phyloP scores from a whole-genome alignment of 1,284 basidiomycete genomes.

The Cutaneotrichosporon mucoides region DNA sequence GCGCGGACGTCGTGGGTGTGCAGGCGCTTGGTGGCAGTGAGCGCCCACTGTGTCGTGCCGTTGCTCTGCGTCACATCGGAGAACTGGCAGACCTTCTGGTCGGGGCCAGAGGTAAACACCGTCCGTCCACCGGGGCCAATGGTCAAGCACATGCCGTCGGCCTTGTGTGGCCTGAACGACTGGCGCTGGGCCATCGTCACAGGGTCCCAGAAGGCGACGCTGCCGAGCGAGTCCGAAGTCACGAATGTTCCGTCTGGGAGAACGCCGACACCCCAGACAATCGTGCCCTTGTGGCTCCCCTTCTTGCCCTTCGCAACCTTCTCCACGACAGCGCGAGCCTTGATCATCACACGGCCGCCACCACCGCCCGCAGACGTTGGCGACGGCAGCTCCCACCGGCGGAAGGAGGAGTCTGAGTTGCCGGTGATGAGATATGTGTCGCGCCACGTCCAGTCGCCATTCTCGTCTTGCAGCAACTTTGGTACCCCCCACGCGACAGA shows the following conservation, averaged over 20 bases:
- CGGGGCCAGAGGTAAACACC: constrained; percentile 89
- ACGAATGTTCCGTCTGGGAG: constrained; percentile 86
- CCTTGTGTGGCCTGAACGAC: constrained; percentile 80
- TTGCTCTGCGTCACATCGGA: constrained; percentile 58
- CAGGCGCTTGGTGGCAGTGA: constrained; percentile 71
- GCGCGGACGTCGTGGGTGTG: constrained; percentile 96
- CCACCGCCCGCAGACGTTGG: constrained; percentile 53
- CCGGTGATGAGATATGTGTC: constrained; percentile 90
- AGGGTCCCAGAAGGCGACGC: constrained; percentile 95
- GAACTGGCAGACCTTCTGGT: constrained; percentile 90
- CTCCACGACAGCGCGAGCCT: constrained; percentile 53
- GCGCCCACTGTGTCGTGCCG: constrained; percentile 66
- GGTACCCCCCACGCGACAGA: constrained; percentile 94
- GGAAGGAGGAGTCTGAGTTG: constrained; percentile 83
- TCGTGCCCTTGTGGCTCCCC: constrained; percentile 71
- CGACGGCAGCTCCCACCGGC: constrained; percentile 83
- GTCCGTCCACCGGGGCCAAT: constrained; percentile 78
- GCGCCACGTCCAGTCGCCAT: constrained; percentile 68
- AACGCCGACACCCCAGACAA: constrained; percentile 89
- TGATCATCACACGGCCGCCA: constrained; percentile 57
- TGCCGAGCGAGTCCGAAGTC: constrained; percentile 91
- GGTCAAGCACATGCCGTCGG: constrained; percentile 83
- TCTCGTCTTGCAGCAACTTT: constrained; percentile 57
- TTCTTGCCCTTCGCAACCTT: constrained; percentile 66
- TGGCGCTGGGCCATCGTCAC: constrained; percentile 81